Percentiles rank a stretch among this genome's conserved stretches.
Evolutionary conservation across 176 grass and related monocot species (phyloP).

Genomic region (Lolium perenne): DNA sequence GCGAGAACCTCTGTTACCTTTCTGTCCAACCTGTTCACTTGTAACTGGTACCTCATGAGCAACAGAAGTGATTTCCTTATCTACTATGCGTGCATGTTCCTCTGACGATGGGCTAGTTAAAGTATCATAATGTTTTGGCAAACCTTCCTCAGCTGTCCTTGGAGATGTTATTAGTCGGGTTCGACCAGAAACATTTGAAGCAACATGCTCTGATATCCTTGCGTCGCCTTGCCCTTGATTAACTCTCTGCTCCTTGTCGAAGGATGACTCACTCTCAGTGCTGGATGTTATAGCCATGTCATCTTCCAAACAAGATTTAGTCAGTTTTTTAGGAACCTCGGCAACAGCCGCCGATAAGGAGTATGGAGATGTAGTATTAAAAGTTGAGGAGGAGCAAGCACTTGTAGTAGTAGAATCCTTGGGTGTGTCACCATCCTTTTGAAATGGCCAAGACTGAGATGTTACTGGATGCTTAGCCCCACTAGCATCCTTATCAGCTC

Average conservation of each 20-base stretch:
- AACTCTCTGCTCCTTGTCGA: slow-evolving; percentile 48
- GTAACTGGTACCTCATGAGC: slow-evolving; percentile 42
- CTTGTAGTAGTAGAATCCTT: slow-evolving; percentile 32
- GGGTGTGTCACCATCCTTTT: slow-evolving; percentile 50
- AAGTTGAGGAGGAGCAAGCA: slow-evolving; percentile 35
- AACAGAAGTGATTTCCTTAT: slow-evolving; percentile 43
- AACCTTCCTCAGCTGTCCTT: slow-evolving; percentile 39
- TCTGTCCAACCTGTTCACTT: slow-evolving; percentile 45
- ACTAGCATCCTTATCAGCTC: slow-evolving; percentile 50
- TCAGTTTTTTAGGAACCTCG: slow-evolving; percentile 36
- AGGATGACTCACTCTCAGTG: slow-evolving; percentile 39
- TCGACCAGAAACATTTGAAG: slow-evolving; percentile 47
- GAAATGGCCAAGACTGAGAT: slow-evolving; percentile 47
- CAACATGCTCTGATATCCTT: slow-evolving; percentile 43
- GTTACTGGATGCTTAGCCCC: slow-evolving; percentile 52
- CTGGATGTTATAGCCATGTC: slow-evolving; percentile 49
- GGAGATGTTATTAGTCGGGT: slow-evolving; percentile 51
- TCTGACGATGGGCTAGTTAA: neutral
- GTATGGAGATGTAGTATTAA: slow-evolving; percentile 24
- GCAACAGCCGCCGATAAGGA: slow-evolving; percentile 4
- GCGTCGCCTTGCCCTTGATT: slow-evolving; percentile 28
- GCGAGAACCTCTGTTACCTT: slow-evolving; percentile 47
- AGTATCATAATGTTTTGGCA: slow-evolving; percentile 41
- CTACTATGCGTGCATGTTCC: slow-evolving; percentile 40
- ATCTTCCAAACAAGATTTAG: slow-evolving; percentile 42